Base-by-base conservation (phyloP, 345 rosid species). In the Iberis pinnata region DNA sequence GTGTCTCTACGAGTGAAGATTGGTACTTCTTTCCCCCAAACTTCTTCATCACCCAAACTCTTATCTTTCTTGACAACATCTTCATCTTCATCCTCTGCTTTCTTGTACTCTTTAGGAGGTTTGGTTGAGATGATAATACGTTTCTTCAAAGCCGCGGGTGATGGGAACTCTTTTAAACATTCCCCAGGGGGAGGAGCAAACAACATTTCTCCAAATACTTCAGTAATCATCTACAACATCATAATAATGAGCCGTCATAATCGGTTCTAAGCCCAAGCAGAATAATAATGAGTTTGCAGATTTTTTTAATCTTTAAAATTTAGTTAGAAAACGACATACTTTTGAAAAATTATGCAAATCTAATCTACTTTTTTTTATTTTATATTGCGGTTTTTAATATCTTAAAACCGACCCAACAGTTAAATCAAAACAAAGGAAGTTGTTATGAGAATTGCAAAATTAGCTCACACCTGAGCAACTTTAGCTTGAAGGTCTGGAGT, bases 81-180 rank as follows among this genome's bases (percentile, higher is more conserved):
- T 35, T 73, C 80, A 5, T 59, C 70, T 35, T 73, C 80, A 7
- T 67, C 70, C 69, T 72, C 74, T 27, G 78, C 68, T 70, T 77
- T 72, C 18, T 75, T 85, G 43, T 83, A 88, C 62, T 92, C 93
- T 60, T 81, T 92, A 12, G 96, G 98, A 31, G 95, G 98, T 61
- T 92, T 92, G 12, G 98, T 92, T 63, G 98, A 92, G 73, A 92
- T 75, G 56, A 92, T 81, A 44, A 92, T 46, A 32, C 74, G 77
- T 37, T 43, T 77, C 78, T 77, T 92, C 71, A 92, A 43, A 2
- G 70, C 77, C 7, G 83, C 77, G 0, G 93, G 95, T 3, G 95
- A 88, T 9, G 93, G 95, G 52, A 92, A 83, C 36, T 92, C 85
- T 69, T 78, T 85, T 29, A 85, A 79, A 79, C 78, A 67, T 68